Evolutionary conservation across 352 stramenopile species (phyloP), one percentile per base, ranked within the genome.

Genomic region (Globisporangium canariense): DNA sequence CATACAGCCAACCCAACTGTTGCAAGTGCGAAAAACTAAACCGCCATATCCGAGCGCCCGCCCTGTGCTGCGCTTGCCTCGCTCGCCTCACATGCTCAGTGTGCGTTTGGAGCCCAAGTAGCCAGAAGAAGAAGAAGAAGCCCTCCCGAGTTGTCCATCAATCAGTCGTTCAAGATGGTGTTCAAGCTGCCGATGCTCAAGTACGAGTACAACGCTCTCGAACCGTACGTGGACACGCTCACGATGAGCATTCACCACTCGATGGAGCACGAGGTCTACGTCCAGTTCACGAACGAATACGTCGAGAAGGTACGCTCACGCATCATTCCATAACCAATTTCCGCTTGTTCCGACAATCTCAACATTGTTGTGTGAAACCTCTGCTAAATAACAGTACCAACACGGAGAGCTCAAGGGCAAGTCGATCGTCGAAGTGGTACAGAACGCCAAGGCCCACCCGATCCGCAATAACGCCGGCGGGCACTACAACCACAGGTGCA

Each of bases 211-310:
- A 82, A 80, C 22, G 74, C 78, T 13, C 71, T 87, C 36, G 78
- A 80, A 63, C 78, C 78, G 20, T 75, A 77, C 54, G 73, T 87
- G 36, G 75, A 77, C 62, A 77, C 79, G 55, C 58, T 79, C n/a
- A 87, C 78, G 22, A 72, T 87, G 70, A 76, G 64, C 43, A 87
- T 86, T 57, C 78, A 87, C 66, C 78, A 87, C 64, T 70, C 70
- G 50, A 71, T 77, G 10, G 77, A 87, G 53, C 78, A 88, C 66
- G 60, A 77, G 30, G 65, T 75, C n/a, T 77, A 77, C 65, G 65
- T 77, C 41, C 59, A 77, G 49, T 73, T 60, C 45, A 71, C 70
- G 53, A 73, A 86, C 58, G 71, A 69, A 43, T 75, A 67, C 54
- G 63, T 79, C 64, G 68, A 69, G 46, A 70, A 70, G 50, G 66